Evolutionary conservation across 176 grass and related monocot species (phyloP), one percentile per base, ranked within the genome.

Genomic region (Oryza meridionalis): DNA sequence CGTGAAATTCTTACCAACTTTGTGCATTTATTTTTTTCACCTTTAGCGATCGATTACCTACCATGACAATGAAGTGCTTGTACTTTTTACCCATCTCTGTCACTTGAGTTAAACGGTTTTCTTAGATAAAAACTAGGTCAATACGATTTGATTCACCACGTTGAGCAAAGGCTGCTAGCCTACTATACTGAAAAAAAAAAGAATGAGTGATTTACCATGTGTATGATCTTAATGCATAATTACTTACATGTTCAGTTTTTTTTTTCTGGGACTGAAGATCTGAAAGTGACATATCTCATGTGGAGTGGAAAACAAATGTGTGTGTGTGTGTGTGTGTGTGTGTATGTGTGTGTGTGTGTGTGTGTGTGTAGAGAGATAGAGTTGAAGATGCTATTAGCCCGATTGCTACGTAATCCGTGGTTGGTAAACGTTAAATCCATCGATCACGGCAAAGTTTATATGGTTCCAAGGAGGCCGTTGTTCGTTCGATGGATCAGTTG

Each of bases 391-490:
- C 77, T 81, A 71, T 19, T 58, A 58, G 53, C 17, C 7, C 53
- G 77, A 72, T 58, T 5, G 78, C 67, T 47, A 78, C 67, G 73
- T 77, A 70, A 86, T 4, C 67, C 17, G 46, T 58, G 80, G 88
- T 83, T 32, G 84, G 88, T 90, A 75, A 83, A 79, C 79, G 27
- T 78, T 73, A 46, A 25, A 49, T 7, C 73, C 74, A 59, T 69
- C 4, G 33, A 62, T 62, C 58, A 62, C 21, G 19, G 58, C 58
- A 62, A 22, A 19, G n/a, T 79, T 47, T 61, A 61, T 21, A 59
- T 69, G 21, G 67, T 65, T 15, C 19, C 42, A 7, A 55, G 2
- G 58, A 62, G n/a, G 12, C 50, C 29, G 61, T 67, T 62, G 77
- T 44, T 62, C 9, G 40, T 70, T 50, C 13, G 22, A 33, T 65